Evolutionary conservation across 2,329 filamentous ascomycete species (phyloP).

Genomic region (Fusarium tuaranense): DNA sequence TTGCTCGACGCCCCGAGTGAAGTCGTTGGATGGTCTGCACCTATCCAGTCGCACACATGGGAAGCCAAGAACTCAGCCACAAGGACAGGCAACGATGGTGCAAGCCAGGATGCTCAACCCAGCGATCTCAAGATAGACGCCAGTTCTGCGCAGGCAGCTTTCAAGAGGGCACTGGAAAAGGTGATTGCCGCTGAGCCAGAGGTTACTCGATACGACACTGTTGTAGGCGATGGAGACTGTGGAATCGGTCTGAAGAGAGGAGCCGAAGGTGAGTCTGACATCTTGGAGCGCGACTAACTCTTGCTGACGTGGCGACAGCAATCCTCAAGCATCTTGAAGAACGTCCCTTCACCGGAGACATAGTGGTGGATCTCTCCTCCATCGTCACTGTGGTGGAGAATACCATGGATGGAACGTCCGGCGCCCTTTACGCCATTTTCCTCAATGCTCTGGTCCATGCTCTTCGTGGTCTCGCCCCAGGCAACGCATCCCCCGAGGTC

Average conservation of each 20-base stretch:
- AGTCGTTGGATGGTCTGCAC: slow-evolving; percentile 76
- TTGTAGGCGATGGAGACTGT: slow-evolving; percentile 92
- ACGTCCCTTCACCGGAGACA: slow-evolving; percentile 62
- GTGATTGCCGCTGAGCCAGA: slow-evolving; percentile 77
- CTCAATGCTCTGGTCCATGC: slow-evolving; percentile 84
- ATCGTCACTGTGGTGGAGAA: slow-evolving; percentile 68
- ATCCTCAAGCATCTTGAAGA: slow-evolving; percentile 63
- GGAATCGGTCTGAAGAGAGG: slow-evolving; percentile 88
- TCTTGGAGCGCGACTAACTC: neutral
- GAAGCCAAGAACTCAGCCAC: slow-evolving; percentile 64
- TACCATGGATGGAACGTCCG: slow-evolving; percentile 72
- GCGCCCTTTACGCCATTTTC: slow-evolving; percentile 81
- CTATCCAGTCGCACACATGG: slow-evolving; percentile 74
- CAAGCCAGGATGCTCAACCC: slow-evolving; percentile 50
- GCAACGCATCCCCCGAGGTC: slow-evolving; percentile 54
- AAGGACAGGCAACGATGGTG: slow-evolving; percentile 53
- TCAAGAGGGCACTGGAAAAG: slow-evolving; percentile 69
- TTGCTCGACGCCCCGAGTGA: slow-evolving; percentile 77
- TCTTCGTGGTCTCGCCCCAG: slow-evolving; percentile 57
- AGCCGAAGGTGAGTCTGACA: slow-evolving; percentile 71
- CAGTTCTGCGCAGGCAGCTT: slow-evolving; percentile 59
- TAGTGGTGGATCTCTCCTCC: slow-evolving; percentile 62
- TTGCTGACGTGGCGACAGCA: slow-evolving; percentile 53
- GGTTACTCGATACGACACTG: slow-evolving; percentile 79
- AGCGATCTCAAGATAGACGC: slow-evolving; percentile 67